These are phyloP conservation scores for Magnaporthiopsis poae DNA, from an alignment of 2,329 filamentous ascomycete species.

Conservation along the genomic window DNA sequence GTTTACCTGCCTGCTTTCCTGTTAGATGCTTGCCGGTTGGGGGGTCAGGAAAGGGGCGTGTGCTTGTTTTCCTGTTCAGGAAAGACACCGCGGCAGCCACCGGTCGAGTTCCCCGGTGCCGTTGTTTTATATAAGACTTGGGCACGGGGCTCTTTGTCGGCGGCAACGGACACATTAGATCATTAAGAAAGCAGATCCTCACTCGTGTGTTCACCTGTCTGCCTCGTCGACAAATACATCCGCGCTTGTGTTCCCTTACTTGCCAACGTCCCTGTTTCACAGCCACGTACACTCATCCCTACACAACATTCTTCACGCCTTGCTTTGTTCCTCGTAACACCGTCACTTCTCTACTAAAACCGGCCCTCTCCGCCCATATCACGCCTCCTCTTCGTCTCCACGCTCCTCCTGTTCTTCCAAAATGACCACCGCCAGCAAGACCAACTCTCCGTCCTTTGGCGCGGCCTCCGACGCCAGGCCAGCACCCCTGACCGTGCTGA, in stretches of 20 bases:
- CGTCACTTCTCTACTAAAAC: not conserved
- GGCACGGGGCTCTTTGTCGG: not conserved
- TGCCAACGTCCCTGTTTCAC: not conserved
- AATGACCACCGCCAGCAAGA: slow-evolving; percentile 4
- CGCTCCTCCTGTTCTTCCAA: not conserved
- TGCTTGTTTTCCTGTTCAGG: not conserved
- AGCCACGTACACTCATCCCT: not conserved
- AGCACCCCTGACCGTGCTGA: slow-evolving; percentile 4
- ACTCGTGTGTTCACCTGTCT: not conserved
- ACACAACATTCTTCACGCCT: not conserved
- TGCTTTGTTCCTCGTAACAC: not conserved
- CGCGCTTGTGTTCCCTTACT: not conserved
- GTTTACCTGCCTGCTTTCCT: not conserved
- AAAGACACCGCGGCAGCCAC: not conserved
- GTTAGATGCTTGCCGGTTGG: not conserved
- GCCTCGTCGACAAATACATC: not conserved
- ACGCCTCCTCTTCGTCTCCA: not conserved
- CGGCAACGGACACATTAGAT: not conserved
- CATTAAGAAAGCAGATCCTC: not conserved
- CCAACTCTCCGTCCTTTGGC: not conserved
- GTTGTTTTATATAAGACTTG: not conserved
- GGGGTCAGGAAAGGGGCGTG: too few relatives aligned
- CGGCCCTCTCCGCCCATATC: not conserved
- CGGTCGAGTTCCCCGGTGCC: not conserved
- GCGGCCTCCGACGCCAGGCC: not conserved